Conservation (phyloP, 768 basidiomycete species). For the Suillus subalutaceus region DNA sequence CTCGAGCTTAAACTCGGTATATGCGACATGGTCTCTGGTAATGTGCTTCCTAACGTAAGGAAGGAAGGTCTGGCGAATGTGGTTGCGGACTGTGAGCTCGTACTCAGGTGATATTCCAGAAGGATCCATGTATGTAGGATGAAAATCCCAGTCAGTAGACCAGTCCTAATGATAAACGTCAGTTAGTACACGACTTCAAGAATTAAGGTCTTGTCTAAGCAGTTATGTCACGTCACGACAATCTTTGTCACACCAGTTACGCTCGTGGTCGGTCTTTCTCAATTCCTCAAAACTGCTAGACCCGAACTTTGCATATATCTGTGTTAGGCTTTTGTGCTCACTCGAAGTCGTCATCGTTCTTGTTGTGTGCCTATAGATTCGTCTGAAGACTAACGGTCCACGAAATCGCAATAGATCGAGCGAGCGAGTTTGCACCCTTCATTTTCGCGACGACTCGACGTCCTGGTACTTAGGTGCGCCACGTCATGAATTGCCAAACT, state of each 20-base stretch:
- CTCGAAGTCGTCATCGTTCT: neutral
- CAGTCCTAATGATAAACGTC: conserved; percentile 3
- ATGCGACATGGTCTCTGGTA: conserved; percentile 55
- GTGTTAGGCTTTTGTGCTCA: neutral
- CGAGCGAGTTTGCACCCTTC: neutral
- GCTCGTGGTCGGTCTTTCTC: neutral
- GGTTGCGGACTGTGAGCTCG: conserved; percentile 36
- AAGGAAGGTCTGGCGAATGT: conserved; percentile 57
- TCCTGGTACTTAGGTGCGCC: neutral
- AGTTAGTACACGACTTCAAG: neutral
- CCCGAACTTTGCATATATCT: neutral
- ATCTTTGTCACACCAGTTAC: neutral
- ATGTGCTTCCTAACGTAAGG: conserved; percentile 57
- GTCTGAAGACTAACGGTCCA: neutral
- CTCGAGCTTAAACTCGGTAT: conserved; percentile 51
- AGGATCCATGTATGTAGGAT: conserved; percentile 21
- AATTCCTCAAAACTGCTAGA: no score
- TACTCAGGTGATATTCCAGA: conserved; percentile 8
- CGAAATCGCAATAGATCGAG: neutral
- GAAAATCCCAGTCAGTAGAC: conserved; percentile 34
- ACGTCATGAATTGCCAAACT: neutral
- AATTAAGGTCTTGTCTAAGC: neutral
- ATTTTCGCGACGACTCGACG: neutral
- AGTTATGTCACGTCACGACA: neutral
- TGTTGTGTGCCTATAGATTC: neutral